Percentiles rank a stretch among this genome's conserved stretches.
Evolutionary conservation across 1,139 yeast species (phyloP).

Genomic region (Suhomyces yuchorum): DNA sequence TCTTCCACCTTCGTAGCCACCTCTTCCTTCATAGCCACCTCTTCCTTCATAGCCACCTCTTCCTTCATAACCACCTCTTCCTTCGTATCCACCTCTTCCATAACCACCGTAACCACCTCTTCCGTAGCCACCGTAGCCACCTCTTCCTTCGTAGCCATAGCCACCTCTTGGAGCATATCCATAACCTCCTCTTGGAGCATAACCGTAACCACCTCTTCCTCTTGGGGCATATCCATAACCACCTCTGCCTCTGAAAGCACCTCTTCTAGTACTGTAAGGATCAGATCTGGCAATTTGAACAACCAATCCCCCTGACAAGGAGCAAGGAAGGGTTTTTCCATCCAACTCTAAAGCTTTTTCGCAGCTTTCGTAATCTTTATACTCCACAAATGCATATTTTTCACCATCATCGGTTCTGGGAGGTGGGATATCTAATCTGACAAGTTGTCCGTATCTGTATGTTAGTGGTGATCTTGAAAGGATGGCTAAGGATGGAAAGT

Average conservation of each 20-base stretch:
- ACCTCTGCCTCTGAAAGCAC: slow-evolving; percentile 29
- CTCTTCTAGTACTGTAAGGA: slow-evolving; percentile 44
- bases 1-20: slow-evolving; percentile 19
- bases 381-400: slow-evolving; percentile 76
- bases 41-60: slow-evolving; percentile 19
- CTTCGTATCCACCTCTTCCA: slow-evolving; percentile 22
- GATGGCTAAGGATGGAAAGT: not conserved
- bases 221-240: slow-evolving; percentile 17
- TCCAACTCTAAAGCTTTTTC: slow-evolving; percentile 60
- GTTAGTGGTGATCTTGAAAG: slow-evolving; percentile 17
- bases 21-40: slow-evolving; percentile 16
- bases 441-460: slow-evolving; percentile 59
- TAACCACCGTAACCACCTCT: slow-evolving; percentile 22
- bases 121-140: slow-evolving; percentile 17
- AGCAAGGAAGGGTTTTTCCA: slow-evolving; percentile 45
- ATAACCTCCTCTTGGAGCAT: slow-evolving; percentile 20
- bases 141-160: slow-evolving; percentile 21
- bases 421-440: slow-evolving; percentile 71
- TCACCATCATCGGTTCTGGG: slow-evolving; percentile 65
- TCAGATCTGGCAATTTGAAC: slow-evolving; percentile 63
- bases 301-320: slow-evolving; percentile 42
- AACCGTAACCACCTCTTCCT: slow-evolving; percentile 22
- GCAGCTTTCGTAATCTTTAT: slow-evolving; percentile 59
- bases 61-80: slow-evolving; percentile 19
- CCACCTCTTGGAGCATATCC: slow-evolving; percentile 22